phyloP scores from a whole-genome alignment of 139 green algal genomes.

The Tetraselmis striata region DNA sequence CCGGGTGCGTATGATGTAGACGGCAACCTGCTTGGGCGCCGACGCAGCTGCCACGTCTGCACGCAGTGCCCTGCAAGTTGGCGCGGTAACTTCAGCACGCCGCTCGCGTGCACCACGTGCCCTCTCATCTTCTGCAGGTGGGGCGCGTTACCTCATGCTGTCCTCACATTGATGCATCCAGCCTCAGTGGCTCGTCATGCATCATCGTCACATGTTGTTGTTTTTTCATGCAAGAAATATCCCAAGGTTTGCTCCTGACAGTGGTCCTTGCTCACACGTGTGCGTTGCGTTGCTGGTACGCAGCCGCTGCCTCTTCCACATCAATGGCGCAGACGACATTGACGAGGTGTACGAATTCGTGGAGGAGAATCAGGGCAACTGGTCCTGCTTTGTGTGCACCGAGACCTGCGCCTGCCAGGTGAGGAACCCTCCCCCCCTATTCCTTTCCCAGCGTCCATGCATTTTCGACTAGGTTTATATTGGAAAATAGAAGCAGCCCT shows the following conservation, averaged over 20 bases:
- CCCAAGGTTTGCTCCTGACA: no score
- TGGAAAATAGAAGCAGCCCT: no score
- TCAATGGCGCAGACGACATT: slow-evolving; percentile 6
- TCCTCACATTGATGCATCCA: no score
- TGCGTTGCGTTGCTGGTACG: no score
- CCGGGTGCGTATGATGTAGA: not conserved
- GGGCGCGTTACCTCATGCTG: no score
- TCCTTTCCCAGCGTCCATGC: not conserved
- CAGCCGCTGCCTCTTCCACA: slow-evolving; percentile 10
- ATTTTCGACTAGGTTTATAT: no score
- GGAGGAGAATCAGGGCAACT: not conserved
- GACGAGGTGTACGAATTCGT: slow-evolving; percentile 6
- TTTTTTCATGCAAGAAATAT: no score
- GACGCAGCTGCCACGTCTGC: slow-evolving; percentile 1
- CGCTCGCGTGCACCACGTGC: not conserved
- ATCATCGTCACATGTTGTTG: no score
- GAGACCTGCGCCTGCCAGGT: slow-evolving; percentile 2
- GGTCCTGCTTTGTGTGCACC: slow-evolving; percentile 8
- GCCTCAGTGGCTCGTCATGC: no score
- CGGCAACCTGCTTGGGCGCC: not conserved
- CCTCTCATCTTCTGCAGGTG: not conserved
- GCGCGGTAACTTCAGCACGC: slow-evolving; percentile 2
- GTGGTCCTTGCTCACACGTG: no score
- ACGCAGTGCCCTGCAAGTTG: slow-evolving; percentile 2
- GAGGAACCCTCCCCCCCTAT: not conserved